Conservation (phyloP, 148 eudicot genomes). For the Rhododendron henanense region DNA sequence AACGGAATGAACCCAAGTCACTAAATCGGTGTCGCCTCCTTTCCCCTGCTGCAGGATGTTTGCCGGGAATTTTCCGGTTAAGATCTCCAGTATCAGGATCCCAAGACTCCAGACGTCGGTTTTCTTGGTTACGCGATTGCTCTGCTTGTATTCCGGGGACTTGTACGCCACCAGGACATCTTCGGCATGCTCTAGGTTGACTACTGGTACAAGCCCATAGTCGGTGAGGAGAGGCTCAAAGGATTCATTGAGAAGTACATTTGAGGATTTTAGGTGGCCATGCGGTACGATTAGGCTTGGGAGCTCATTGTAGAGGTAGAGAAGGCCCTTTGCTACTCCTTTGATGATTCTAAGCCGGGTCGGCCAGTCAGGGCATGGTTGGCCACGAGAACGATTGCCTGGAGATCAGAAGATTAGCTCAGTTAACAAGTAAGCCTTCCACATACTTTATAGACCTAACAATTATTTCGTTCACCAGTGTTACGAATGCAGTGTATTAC, state of each 20-base stretch:
- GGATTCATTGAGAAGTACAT: slow-evolving; percentile 50
- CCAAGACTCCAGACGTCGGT: slow-evolving; percentile 83
- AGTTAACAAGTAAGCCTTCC: not conserved
- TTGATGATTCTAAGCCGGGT: slow-evolving; percentile 61
- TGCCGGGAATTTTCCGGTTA: slow-evolving; percentile 69
- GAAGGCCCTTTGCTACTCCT: slow-evolving; percentile 63
- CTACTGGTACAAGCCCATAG: slow-evolving; percentile 62
- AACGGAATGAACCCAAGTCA: slow-evolving; percentile 31
- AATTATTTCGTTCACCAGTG: no score
- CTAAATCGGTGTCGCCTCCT: slow-evolving; percentile 35
- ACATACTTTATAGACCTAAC: not conserved
- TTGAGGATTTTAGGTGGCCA: slow-evolving; percentile 90
- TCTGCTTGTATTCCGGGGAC: slow-evolving; percentile 64
- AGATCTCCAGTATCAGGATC: slow-evolving; percentile 57
- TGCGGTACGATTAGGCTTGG: slow-evolving; percentile 60
- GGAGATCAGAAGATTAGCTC: not conserved
- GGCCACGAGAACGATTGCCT: slow-evolving; percentile 42
- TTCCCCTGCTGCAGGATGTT: slow-evolving; percentile 46
- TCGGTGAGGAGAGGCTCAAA: slow-evolving; percentile 56
- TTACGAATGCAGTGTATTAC: no score
- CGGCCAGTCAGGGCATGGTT: slow-evolving; percentile 54
- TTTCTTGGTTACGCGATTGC: slow-evolving; percentile 52
- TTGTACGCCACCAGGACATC: slow-evolving; percentile 71
- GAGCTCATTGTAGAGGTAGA: slow-evolving; percentile 64
- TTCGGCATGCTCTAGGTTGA: slow-evolving; percentile 68